Conservation (phyloP, 768 basidiomycete genomes). For the Mycena amicta region DNA sequence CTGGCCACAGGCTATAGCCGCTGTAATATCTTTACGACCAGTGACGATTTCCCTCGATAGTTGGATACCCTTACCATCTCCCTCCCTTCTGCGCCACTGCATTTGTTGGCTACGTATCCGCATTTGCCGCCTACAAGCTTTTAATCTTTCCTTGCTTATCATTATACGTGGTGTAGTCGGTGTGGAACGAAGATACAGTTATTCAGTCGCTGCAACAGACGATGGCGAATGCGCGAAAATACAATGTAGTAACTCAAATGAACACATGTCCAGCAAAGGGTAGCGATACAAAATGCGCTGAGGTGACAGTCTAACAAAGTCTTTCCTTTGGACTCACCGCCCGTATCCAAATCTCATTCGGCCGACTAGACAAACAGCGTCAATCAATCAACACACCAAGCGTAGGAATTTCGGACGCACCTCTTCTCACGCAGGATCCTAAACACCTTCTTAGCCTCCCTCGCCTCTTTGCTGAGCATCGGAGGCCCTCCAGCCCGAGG, state of each 20-base stretch:
- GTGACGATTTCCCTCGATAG: constrained; percentile 4
- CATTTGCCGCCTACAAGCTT: constrained; percentile 6
- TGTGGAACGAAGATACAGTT: too few relatives aligned
- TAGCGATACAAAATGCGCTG: not conserved
- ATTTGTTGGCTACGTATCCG: not conserved
- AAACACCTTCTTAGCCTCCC: constrained; percentile 59
- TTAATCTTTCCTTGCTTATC: constrained; percentile 26
- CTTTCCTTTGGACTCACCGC: constrained; percentile 69
- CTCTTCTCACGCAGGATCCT: constrained; percentile 79
- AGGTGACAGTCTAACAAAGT: constrained; percentile 37
- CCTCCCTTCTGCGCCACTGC: not conserved
- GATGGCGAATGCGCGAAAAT: too few relatives aligned
- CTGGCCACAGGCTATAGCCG: constrained; percentile 83
- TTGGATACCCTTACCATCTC: constrained; percentile 13
- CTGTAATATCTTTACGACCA: constrained; percentile 4
- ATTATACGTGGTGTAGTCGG: too few relatives aligned
- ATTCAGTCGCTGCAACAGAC: too few relatives aligned
- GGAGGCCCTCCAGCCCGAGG: constrained; percentile 48
- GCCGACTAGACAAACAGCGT: constrained; percentile 49
- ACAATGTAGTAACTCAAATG: too few relatives aligned
- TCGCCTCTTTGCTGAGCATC: constrained; percentile 40
- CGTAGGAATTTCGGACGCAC: constrained; percentile 43
- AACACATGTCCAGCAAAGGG: not conserved
- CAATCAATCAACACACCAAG: constrained; percentile 7
- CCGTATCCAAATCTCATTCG: constrained; percentile 73